These are phyloP conservation scores for Solanum bukasovii DNA, from an alignment of 257 asterid species.

Conservation along the genomic window DNA sequence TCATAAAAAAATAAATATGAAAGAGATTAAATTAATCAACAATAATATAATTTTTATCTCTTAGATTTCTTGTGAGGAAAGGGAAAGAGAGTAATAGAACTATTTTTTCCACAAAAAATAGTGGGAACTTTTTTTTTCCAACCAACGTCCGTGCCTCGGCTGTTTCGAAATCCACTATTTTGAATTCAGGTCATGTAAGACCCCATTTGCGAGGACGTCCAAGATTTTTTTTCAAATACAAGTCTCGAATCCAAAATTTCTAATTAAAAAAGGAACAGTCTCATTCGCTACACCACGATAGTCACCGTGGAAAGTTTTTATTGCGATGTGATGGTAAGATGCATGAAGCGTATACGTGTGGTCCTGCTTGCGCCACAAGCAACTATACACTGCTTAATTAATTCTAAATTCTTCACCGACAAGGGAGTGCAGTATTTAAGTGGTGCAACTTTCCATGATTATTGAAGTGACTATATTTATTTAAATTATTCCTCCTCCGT, in stretches of 20 bases:
- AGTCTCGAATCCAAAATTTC: accelerated
- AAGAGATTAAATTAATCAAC: background rate
- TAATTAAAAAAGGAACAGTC: no score
- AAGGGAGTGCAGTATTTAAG: background rate
- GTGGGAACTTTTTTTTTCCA: background rate
- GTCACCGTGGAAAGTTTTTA: accelerated
- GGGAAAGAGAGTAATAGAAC: background rate
- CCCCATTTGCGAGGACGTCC: accelerated
- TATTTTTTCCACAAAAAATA: background rate
- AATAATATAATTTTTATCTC: background rate
- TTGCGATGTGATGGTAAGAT: background rate
- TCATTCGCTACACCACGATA: accelerated
- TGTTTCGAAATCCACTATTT: no score
- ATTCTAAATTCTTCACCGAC: background rate
- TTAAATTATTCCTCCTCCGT: background rate
- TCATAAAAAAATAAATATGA: background rate
- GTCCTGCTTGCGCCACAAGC: background rate
- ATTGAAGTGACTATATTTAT: no score
- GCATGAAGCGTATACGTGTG: background rate
- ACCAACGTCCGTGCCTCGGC: no score
- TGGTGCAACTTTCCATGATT: background rate
- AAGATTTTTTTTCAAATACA: no score
- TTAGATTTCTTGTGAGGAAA: background rate
- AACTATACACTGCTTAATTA: background rate
- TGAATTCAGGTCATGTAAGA: background rate